A percentile compares a stretch with the other conserved stretches of the same genome.
Evolutionary conservation across 306 rosid species (phyloP).

Genomic region (Nissolia schottii): DNA sequence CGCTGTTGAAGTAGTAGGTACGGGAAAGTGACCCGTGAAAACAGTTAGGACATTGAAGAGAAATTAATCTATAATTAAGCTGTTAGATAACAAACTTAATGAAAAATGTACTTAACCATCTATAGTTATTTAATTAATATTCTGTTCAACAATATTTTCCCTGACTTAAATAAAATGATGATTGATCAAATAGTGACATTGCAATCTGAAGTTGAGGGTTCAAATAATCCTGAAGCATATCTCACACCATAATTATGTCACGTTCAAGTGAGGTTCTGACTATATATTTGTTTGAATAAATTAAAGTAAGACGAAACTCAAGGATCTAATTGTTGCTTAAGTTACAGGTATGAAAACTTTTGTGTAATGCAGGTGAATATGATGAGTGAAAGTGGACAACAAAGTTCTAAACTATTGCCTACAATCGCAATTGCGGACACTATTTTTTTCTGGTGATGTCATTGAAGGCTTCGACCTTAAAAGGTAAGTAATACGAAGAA

Average conservation of each 20-base stretch:
- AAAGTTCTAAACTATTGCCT: too few relatives aligned
- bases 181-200: background rate
- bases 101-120: background rate
- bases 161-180: background rate
- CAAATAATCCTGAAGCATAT: conserved; percentile 18
- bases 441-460: too few relatives aligned
- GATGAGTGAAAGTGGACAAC: background rate
- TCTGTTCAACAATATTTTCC: background rate
- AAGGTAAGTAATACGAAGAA: too few relatives aligned
- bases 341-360: background rate
- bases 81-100: background rate
- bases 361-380: background rate
- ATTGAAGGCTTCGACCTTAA: too few relatives aligned
- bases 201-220: background rate
- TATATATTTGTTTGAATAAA: background rate
- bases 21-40: background rate
- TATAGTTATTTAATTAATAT: background rate
- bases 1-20: background rate
- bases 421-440: too few relatives aligned
- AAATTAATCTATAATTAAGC: background rate
- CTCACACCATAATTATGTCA: conserved; percentile 2
- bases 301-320: background rate
- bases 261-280: background rate
- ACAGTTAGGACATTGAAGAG: background rate
- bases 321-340: background rate